phyloP scores from a whole-genome alignment of 139 green algal species.

The Parachlorella kessleri region DNA sequence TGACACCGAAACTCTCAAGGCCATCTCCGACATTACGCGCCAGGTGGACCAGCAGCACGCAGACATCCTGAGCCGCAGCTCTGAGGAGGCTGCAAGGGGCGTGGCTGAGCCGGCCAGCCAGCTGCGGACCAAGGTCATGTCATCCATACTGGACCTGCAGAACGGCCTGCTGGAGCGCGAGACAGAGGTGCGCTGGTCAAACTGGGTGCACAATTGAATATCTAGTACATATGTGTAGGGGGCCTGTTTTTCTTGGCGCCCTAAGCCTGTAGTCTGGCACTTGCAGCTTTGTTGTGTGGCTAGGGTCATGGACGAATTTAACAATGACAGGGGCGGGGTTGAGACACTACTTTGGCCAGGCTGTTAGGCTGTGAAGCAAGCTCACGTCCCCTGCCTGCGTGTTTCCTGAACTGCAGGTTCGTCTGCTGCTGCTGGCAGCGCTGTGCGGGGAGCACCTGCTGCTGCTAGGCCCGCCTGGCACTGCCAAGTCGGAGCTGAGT shows the following conservation, averaged over 20 bases:
- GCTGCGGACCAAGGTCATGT: slow-evolving; percentile 56
- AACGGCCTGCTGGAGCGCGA: slow-evolving; percentile 84
- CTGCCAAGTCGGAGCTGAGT: slow-evolving; percentile 93
- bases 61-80: slow-evolving; percentile 6
- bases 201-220: no score
- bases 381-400: no score
- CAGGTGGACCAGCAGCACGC: slow-evolving; percentile 50
- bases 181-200: slow-evolving; percentile 66
- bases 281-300: no score
- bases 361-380: no score
- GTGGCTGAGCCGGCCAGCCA: not conserved
- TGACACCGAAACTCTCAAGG: slow-evolving; percentile 51
- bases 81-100: not conserved
- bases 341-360: no score
- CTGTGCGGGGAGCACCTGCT: slow-evolving; percentile 91
- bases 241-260: no score
- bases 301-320: no score
- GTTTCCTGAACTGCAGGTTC: slow-evolving; percentile 54
- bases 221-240: no score
- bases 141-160: slow-evolving; percentile 67
- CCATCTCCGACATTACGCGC: slow-evolving; percentile 62
- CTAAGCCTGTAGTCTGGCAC: no score
- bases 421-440: slow-evolving; percentile 87
- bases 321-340: no score
- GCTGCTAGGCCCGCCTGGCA: slow-evolving; percentile 83